Percentiles rank a stretch among this genome's conserved stretches.
Evolutionary conservation across 2,329 filamentous ascomycete genomes (phyloP).

Genomic region (Colletotrichum limetticola): DNA sequence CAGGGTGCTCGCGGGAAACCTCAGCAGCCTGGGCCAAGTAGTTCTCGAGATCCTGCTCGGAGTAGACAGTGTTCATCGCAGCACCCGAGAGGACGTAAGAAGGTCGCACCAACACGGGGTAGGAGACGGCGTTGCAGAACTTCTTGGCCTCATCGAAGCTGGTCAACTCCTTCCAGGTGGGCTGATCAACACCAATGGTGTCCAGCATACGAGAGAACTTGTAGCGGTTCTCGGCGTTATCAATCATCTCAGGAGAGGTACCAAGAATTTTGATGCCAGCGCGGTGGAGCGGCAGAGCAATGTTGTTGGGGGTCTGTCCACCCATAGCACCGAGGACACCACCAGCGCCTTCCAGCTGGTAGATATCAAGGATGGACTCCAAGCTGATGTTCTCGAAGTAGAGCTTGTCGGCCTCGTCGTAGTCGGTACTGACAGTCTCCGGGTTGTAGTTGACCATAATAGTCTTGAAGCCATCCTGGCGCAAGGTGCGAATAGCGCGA

Average conservation of each 20-base stretch:
- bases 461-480: slow-evolving; percentile 87
- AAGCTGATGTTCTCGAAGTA: slow-evolving; percentile 97
- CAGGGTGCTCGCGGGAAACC: slow-evolving; percentile 93
- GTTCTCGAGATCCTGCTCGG: slow-evolving; percentile 87
- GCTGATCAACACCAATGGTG: slow-evolving; percentile 93
- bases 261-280: slow-evolving; percentile 92
- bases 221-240: slow-evolving; percentile 95
- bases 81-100: slow-evolving; percentile 97
- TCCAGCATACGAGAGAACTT: slow-evolving; percentile 99
- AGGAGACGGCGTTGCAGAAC: slow-evolving; percentile 90
- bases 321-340: slow-evolving; percentile 96
- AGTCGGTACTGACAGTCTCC: slow-evolving; percentile 90
- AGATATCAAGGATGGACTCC: slow-evolving; percentile 93
- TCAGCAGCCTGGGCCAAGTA: slow-evolving; percentile 92
- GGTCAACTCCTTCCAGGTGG: slow-evolving; percentile 96
- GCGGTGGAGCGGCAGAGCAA: slow-evolving; percentile 88
- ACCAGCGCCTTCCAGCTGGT: slow-evolving; percentile 83
- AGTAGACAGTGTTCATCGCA: slow-evolving; percentile 99
- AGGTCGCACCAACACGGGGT: slow-evolving; percentile 93
- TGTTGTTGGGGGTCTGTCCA: slow-evolving; percentile 98
- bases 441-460: slow-evolving; percentile 97
- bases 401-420: slow-evolving; percentile 91
- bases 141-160: slow-evolving; percentile 89
- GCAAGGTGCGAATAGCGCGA: slow-evolving; percentile 88
- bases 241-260: slow-evolving; percentile 99